A percentile compares a stretch with the other conserved stretches of the same genome.
Conservation (phyloP, 2,329 filamentous ascomycete species). For the Furcasterigmium furcatum region DNA sequence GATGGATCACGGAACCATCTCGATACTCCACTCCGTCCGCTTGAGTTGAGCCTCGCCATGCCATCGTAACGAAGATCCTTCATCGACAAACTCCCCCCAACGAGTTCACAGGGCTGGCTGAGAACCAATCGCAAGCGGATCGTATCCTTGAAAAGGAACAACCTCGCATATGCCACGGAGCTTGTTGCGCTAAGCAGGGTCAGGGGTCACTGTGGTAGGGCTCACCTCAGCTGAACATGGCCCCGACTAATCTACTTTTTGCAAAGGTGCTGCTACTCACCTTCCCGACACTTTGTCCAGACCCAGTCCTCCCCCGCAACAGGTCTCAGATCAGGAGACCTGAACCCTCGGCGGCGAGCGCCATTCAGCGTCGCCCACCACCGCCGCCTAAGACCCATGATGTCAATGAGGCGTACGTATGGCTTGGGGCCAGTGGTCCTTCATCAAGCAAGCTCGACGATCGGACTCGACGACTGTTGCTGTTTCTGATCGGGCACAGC, state of each 20-base stretch:
- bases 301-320: constrained; percentile 19
- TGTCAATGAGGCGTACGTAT: background rate
- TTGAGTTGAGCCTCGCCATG: too few species aligned
- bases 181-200: constrained; percentile 10
- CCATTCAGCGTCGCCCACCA: too few species aligned
- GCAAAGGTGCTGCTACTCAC: background rate
- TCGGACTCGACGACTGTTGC: too few species aligned
- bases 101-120: constrained; percentile 12
- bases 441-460: background rate
- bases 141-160: constrained; percentile 21
- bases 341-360: background rate
- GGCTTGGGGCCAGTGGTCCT: background rate
- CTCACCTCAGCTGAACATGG: constrained; percentile 36
- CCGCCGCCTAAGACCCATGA: background rate
- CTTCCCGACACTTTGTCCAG: constrained; percentile 17
- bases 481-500: too few species aligned
- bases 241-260: constrained; percentile 26
- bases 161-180: constrained; percentile 15
- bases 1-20: too few species aligned
- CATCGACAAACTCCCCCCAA: too few species aligned
- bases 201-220: constrained; percentile 23
- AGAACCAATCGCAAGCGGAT: constrained; percentile 20
- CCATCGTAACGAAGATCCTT: too few species aligned
- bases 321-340: background rate
- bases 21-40: too few species aligned